Base-by-base conservation (phyloP, 2,329 filamentous ascomycete genomes). In the Cladosporium sphaerospermum region DNA sequence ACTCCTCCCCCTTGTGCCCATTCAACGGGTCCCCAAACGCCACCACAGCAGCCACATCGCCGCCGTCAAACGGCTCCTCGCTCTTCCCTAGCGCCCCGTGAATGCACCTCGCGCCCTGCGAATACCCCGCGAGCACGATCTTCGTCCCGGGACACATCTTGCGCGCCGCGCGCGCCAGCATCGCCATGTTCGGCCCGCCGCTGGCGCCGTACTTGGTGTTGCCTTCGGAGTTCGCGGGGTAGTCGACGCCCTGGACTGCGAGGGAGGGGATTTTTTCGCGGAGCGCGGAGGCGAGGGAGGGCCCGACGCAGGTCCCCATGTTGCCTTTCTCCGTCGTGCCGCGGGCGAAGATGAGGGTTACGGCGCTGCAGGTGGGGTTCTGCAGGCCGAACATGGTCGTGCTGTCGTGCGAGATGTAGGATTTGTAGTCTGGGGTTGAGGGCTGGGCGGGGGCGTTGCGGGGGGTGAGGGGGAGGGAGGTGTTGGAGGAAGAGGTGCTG, bases 281-380 rank as follows among this genome's bases (percentile, higher is more conserved):
- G 3, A 81, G 61, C 2, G 74, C 72, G 33, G 71, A 63, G 55
- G 77, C 75, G 58, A 80, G 75, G 1, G 75, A 72, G 1, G 77
- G 78, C 0, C 79, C 79, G 2, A 73, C 69, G 3, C 75, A 54
- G 16, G 64, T 65, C 11, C 79, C 79, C 51, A 82, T 75, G 56
- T 79, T 81, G 36, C 77, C 78, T 0, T 56, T 36, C 61, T 81
- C 77, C 3, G 72, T 74, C 7, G 79, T 81, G 9, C 79, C 79
- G n/a, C 79, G 75, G n/a, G 79, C 79, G 57, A 79, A 82, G 58
- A 82, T 74, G 45, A 81, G 65, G 3, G 78, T 81, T 56, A 78
- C 71, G 19, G 69, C 63, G 52, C 72, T 73, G 66, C 75, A 77
- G 45, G 51, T 56, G 37, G 51, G 55, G 52, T 56, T 57, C 31